Base-by-base conservation (phyloP, 257 asterid genomes). In the Apocynum venetum region DNA sequence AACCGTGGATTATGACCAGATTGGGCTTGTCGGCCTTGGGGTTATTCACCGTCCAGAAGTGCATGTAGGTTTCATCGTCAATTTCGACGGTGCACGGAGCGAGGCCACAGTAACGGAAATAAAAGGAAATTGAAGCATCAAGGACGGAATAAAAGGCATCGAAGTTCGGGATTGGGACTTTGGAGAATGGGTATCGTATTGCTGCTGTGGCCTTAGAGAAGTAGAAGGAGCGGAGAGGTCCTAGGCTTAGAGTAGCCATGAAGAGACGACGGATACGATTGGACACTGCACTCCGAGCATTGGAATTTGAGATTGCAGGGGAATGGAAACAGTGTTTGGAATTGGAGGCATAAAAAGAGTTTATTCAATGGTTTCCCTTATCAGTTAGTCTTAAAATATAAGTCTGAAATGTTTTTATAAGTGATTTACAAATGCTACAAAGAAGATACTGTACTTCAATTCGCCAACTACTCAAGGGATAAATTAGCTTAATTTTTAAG, bases 51-150 rank as follows among this genome's bases (percentile, higher is more conserved):
- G 82, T 85, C 91, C 93, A 86, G 83, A 91, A 88, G 49, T 89
- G 89, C 83, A 91, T 72, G 88, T 92, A 82, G 80, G 96, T 89
- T 38, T 81, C 88, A 20, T 86, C 86, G 82, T 91, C 92, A 49
- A 88, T 56, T 75, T 85, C 85, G 76, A 87, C 73, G 48, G 83
- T 76, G 86, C 89, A 83, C 57, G 88, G 86, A 14, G 84, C 83
- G 66, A 91, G 88, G n/a, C 83, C 81, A 87, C 90, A 86, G 82
- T 66, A 63, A 83, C 82, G 79, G 88, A 84, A 89, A 81, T 88
- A 91, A 47, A 89, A 63, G 85, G 90, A 83, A 4, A 91, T 44
- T 85, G 85, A 76, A 35, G 81, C 73, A 15, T 89, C 97, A 19
- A 87, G 9, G 76, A 84, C 5, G 49, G 87, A 83, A 68, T 87